Evolutionary conservation across 73 alveolate genomes (phyloP), one percentile per base, ranked within the genome.

Genomic region (Effrenium voratum): DNA sequence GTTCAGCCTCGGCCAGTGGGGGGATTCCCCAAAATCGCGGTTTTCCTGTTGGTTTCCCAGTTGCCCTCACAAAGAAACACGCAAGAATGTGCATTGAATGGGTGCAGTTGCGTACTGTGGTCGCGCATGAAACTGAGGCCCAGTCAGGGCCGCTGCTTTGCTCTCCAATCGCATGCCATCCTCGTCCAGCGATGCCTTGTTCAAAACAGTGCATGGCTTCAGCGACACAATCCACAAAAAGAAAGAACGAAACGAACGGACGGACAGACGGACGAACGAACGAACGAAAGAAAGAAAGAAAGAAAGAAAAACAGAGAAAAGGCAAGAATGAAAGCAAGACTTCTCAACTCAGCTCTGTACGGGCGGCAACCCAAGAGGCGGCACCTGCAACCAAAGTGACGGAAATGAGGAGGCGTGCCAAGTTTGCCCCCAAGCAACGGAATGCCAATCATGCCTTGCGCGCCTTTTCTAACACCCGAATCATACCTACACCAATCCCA

Each of bases 101-200:
- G 19, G 63, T 12, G 63, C 8, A 19, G 63, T 8, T 8, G 63
- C 26, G 63, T 8, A 8, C 26, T 12, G 19, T 12, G 26, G 8
- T 19, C 63, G 63, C 63, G 26, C 26, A 52, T 8, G 26, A 52
- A 8, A 52, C 47, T 36, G 52, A 41, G 95, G 84, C 49, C 70
- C 49, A 24, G 44, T 34, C 95, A 87, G n/a, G 5, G 95, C 95
- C 3, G 95, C 95, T 87, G 95, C 95, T 68, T 66, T 87, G 47
- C 95, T 63, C 68, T 87, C 95, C 95, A 87, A 34, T 45, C 95
- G 95, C 49, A 49, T 85, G 41, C 81, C 94, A n/a, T 87, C 95
- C 70, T 87, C 95, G 45, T 87, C 95, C 45, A 16, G 34, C 46
- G 83, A 19, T 12, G 19, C 26, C 19, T n/a, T n/a, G n/a, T n/a